These are phyloP conservation scores for Aphanomyces cochlioides DNA, from an alignment of 352 stramenopile genomes.

Conservation along the genomic window DNA sequence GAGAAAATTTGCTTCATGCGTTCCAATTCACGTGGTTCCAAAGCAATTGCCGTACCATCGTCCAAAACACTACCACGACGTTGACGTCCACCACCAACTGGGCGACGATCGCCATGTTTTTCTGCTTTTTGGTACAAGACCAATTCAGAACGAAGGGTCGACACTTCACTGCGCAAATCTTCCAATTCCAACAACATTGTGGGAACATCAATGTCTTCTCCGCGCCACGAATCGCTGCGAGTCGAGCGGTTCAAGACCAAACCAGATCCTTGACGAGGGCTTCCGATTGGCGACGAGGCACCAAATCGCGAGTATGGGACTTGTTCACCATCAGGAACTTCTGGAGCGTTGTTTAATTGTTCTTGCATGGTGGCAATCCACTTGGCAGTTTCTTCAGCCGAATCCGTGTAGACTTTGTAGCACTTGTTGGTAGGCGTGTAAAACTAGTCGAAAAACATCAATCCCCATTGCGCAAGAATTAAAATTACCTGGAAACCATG, in stretches of 20 bases:
- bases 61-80: conserved; percentile 69
- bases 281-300: conserved; percentile 59
- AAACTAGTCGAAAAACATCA: conserved; percentile 39
- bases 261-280: conserved; percentile 41
- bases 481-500: conserved; percentile 61
- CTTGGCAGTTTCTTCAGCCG: conserved; percentile 55
- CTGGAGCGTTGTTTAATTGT: conserved; percentile 57
- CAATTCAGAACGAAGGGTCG: conserved; percentile 64
- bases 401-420: conserved; percentile 82
- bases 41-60: conserved; percentile 71
- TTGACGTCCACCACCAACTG: conserved; percentile 45
- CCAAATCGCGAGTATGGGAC: conserved; percentile 67
- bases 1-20: conserved; percentile 82
- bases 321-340: conserved; percentile 58
- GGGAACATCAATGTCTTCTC: conserved; percentile 67
- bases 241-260: conserved; percentile 35
- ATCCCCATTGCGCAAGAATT: not conserved
- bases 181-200: conserved; percentile 64
- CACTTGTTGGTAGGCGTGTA: conserved; percentile 80
- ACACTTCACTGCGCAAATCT: conserved; percentile 67
- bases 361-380: conserved; percentile 72
- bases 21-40: conserved; percentile 79
- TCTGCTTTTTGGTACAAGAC: conserved; percentile 74
- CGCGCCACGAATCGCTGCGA: conserved; percentile 71
- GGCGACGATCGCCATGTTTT: conserved; percentile 65